Evolutionary conservation across 352 stramenopile genomes (phyloP), one percentile per base, ranked within the genome.

Genomic region (Phytophthora idaei): DNA sequence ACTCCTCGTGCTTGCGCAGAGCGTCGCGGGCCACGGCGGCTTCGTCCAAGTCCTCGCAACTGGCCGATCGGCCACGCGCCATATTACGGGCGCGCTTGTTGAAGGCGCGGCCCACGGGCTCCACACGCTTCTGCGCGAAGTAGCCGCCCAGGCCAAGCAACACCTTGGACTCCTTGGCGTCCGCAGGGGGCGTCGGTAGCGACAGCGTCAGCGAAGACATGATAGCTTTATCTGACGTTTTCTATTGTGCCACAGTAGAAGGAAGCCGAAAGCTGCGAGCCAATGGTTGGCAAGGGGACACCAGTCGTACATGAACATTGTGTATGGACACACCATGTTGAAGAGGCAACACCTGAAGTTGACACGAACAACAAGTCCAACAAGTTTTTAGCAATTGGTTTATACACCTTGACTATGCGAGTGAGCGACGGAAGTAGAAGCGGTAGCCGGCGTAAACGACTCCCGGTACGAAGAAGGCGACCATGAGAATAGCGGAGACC

Each of bases 11-110:
- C 69, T 90, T 90, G 57, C 81, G 79, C 57, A 81, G 63, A n/a
- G 74, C 73, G 44, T 89, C 80, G 54, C 84, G 83, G 8, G 73
- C 71, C 68, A 83, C 79, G 17, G 82, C 65, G 34, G 83, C 80
- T 12, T 93, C 85, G 47, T 93, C 87, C 61, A 90, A 61, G 45
- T 81, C 85, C 62, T 94, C 87, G 73, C 81, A 90, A 56, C 80
- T 90, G 47, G 83, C 81, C 53, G 87, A 94, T 37, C 87, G 87
- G 3, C 87, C 87, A 39, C 87, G 87, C 39, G 77, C 75, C 28
- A 85, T 77, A 69, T 94, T 94, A 54, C 89, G 88, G 29, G 87
- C 81, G 71, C 83, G 85, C 55, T 85, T 85, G 68, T 90, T 74
- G 75, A 79, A 90, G 50, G 87, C 75, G 56, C 87, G 87, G 27